phyloP scores from a whole-genome alignment of 306 rosid species.

The Lathyrus oleraceus region DNA sequence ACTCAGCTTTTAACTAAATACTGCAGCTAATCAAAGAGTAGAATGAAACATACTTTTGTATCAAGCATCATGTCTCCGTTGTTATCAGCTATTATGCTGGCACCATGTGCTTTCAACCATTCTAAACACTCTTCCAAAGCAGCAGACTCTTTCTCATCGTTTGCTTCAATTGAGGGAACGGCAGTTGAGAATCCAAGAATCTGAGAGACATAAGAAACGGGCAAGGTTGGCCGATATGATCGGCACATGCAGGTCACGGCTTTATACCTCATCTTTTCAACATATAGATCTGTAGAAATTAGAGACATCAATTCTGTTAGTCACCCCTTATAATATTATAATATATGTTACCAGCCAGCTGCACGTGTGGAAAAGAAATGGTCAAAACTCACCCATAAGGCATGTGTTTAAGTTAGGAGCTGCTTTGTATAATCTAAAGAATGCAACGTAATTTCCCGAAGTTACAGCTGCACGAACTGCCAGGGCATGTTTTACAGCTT shows the following conservation, averaged over 20 bases:
- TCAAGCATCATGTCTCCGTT: conserved; percentile 73
- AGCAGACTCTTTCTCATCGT: conserved; percentile 56
- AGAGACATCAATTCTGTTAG: neutral
- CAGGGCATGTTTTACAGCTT: conserved; percentile 90
- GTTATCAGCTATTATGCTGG: conserved; percentile 60
- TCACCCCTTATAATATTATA: neutral
- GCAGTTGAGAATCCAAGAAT: conserved; percentile 70
- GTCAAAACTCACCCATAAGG: conserved; percentile 77
- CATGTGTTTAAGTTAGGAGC: conserved; percentile 88
- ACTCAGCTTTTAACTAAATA: neutral
- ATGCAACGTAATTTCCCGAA: conserved; percentile 78
- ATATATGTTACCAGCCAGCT: conserved; percentile 12
- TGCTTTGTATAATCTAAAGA: conserved; percentile 83
- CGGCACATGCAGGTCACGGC: conserved; percentile 93
- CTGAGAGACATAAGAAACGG: conserved; percentile 76
- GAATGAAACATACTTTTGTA: conserved; percentile 64
- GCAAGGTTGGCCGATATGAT: conserved; percentile 87
- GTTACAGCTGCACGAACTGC: conserved; percentile 95
- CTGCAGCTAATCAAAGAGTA: neutral
- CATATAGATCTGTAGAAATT: conserved; percentile 69
- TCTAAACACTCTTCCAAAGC: conserved; percentile 84
- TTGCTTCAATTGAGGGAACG: conserved; percentile 45
- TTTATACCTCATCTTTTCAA: conserved; percentile 92
- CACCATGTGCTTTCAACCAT: conserved; percentile 96
- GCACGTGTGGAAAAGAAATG: neutral